A percentile compares a stretch with the other conserved stretches of the same genome.
These are phyloP conservation scores for Monilinia fructicola DNA, from an alignment of 2,329 filamentous ascomycete genomes.

Conservation along the genomic window DNA sequence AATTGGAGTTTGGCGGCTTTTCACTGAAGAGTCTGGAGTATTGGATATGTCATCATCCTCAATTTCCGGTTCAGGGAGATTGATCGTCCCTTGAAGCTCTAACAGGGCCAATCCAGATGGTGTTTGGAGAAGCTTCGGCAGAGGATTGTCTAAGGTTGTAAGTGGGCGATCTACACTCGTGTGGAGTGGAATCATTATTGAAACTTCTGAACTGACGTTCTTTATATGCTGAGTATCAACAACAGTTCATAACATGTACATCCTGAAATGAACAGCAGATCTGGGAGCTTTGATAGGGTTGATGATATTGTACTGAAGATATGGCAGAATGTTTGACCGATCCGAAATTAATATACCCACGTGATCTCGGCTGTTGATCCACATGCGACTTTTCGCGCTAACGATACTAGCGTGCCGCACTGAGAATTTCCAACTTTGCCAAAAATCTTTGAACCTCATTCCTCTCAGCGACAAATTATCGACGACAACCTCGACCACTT, in stretches of 20 bases:
- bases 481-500: slow-evolving; percentile 26
- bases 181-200: slow-evolving; percentile 19
- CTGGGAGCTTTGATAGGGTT: background rate
- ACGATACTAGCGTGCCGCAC: slow-evolving; percentile 18
- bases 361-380: slow-evolving; percentile 20
- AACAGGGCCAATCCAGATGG: slow-evolving; percentile 86
- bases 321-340: slow-evolving; percentile 14
- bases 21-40: background rate
- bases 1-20: slow-evolving; percentile 51
- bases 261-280: background rate
- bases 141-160: slow-evolving; percentile 45
- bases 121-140: slow-evolving; percentile 83
- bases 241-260: background rate
- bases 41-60: slow-evolving; percentile 34
- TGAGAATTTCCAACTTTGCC: slow-evolving; percentile 20
- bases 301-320: background rate
- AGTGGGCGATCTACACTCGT: slow-evolving; percentile 1
- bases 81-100: slow-evolving; percentile 90
- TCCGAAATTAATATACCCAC: background rate
- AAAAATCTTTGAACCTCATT: slow-evolving; percentile 15
- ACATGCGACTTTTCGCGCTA: slow-evolving; percentile 12
- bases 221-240: background rate
- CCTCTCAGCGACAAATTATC: slow-evolving; percentile 23
- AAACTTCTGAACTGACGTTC: background rate
- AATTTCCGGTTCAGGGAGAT: slow-evolving; percentile 57